These are phyloP conservation scores for Cyclocybe aegerita DNA, from an alignment of 768 basidiomycete species.

Conservation along the genomic window DNA sequence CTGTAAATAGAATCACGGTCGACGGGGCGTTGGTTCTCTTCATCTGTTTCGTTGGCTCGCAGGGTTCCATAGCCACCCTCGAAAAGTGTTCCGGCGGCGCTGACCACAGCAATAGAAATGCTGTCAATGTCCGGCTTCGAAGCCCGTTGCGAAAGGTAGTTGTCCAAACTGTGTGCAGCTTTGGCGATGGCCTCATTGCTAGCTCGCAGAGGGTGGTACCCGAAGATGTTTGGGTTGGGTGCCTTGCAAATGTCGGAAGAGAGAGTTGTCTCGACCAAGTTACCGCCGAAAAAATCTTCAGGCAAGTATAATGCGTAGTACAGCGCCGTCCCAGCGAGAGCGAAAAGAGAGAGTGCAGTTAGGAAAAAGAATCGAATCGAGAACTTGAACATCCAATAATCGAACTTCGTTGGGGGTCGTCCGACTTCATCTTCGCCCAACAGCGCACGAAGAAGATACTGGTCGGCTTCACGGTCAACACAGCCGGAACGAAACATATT, in stretches of 20 bases:
- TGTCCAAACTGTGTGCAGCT: constrained; percentile 23
- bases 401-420: too few relatives aligned
- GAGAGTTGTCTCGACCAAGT: too few relatives aligned
- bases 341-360: too few relatives aligned
- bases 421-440: too few relatives aligned
- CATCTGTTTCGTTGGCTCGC: constrained; percentile 42
- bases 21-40: constrained; percentile 18
- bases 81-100: constrained; percentile 43
- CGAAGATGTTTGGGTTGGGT: constrained; percentile 27
- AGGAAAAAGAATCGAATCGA: too few relatives aligned
- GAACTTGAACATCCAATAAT: too few relatives aligned
- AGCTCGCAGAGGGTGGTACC: constrained; percentile 22
- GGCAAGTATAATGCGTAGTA: too few relatives aligned
- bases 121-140: constrained; percentile 43
- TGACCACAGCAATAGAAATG: constrained; percentile 49
- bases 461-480: too few relatives aligned
- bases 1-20: constrained; percentile 50
- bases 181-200: constrained; percentile 18
- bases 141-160: constrained; percentile 25
- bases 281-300: too few relatives aligned
- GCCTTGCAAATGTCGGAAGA: constrained; percentile 11
- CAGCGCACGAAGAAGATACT: too few relatives aligned
- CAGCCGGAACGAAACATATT: too few relatives aligned
- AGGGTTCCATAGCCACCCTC: constrained; percentile 42
- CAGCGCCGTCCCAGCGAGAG: too few relatives aligned